These are phyloP conservation scores for Alternaria panax DNA, from an alignment of 2,329 filamentous ascomycete genomes.

Conservation along the genomic window DNA sequence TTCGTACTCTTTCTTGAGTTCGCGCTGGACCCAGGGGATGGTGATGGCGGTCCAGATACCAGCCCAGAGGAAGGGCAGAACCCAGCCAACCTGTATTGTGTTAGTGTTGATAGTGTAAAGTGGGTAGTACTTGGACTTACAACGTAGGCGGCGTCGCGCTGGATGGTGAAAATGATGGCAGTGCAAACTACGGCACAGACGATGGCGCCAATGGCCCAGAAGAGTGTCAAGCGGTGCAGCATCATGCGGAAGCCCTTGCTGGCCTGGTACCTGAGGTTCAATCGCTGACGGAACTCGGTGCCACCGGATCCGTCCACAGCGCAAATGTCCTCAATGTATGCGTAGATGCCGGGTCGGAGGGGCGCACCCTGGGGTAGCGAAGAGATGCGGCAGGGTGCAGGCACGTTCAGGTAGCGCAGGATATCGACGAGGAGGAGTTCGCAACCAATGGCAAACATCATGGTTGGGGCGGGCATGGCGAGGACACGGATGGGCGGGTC, in stretches of 20 bases:
- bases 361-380: slow-evolving; percentile 60
- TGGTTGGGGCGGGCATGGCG: slow-evolving; percentile 60
- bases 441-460: slow-evolving; percentile 61
- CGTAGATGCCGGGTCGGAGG: slow-evolving; percentile 62
- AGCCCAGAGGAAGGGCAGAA: slow-evolving; percentile 59
- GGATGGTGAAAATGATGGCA: slow-evolving; percentile 57
- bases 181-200: slow-evolving; percentile 52
- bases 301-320: slow-evolving; percentile 62
- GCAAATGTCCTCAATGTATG: slow-evolving; percentile 62
- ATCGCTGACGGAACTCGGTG: slow-evolving; percentile 60
- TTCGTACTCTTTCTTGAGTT: slow-evolving; percentile 45
- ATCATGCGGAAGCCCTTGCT: slow-evolving; percentile 62
- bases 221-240: slow-evolving; percentile 60
- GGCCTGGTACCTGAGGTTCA: slow-evolving; percentile 62
- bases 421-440: slow-evolving; percentile 60
- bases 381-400: slow-evolving; percentile 60
- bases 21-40: slow-evolving; percentile 54
- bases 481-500: slow-evolving; percentile 61
- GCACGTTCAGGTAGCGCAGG: slow-evolving; percentile 54
- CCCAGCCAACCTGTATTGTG: slow-evolving; percentile 53
- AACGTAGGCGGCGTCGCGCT: slow-evolving; percentile 57
- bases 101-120: slow-evolving; percentile 15
- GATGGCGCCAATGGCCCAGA: slow-evolving; percentile 60
- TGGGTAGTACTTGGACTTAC: slow-evolving; percentile 40
- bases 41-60: slow-evolving; percentile 57